Evolutionary conservation across 352 stramenopile genomes (phyloP).

Genomic region (Pythium pyrilobum): DNA sequence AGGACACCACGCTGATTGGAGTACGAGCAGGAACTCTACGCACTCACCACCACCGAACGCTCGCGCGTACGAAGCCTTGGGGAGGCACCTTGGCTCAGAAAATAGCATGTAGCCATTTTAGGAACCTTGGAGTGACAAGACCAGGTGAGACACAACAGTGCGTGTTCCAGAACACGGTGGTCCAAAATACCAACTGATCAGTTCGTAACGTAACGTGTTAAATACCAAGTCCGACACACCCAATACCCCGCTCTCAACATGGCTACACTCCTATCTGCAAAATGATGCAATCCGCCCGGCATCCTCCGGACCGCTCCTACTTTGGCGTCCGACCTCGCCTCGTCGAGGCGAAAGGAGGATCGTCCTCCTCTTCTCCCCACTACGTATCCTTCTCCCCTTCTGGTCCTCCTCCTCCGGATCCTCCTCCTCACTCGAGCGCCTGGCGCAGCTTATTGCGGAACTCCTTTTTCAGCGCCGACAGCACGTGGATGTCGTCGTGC

Average conservation of each 20-base stretch:
- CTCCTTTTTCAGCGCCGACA: slow-evolving; percentile 74
- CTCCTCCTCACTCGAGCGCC: slow-evolving; percentile 41
- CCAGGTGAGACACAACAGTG: neutral
- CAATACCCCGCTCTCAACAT: neutral
- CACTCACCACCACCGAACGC: no score
- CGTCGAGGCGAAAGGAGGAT: no score
- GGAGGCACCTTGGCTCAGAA: neutral
- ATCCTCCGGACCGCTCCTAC: no score
- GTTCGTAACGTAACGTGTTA: slow-evolving; percentile 20
- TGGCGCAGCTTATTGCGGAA: slow-evolving; percentile 70
- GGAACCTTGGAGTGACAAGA: neutral
- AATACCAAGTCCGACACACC: slow-evolving; percentile 14
- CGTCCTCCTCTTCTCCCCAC: neutral
- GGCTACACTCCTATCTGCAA: slow-evolving; percentile 18
- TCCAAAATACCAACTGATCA: no score
- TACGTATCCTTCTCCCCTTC: neutral
- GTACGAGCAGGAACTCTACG: no score
- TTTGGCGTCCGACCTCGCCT: no score
- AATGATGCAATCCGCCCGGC: no score
- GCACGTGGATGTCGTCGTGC: slow-evolving; percentile 76
- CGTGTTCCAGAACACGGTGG: neutral
- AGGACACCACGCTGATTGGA: no score
- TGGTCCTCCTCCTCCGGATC: neutral
- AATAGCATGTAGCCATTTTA: slow-evolving; percentile 4
- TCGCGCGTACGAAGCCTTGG: no score